These are phyloP conservation scores for Leucocoprinus sp. DNA, from an alignment of 768 basidiomycete genomes.

Conservation along the genomic window DNA sequence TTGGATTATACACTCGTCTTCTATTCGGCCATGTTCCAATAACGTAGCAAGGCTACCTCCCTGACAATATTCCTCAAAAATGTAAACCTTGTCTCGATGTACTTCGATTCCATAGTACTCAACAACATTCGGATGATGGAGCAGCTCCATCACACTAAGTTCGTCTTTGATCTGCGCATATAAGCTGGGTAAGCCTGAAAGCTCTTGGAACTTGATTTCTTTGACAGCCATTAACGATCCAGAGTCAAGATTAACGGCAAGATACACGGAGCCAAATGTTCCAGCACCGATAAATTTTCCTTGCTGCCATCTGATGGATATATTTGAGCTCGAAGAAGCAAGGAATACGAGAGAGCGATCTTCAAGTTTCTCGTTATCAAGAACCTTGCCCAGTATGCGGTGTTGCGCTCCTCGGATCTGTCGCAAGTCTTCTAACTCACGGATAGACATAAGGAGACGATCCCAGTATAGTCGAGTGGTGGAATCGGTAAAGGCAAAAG, in stretches of 20 bases:
- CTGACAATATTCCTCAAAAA: conserved; percentile 98
- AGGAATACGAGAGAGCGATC: conserved; percentile 91
- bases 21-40: conserved; percentile 89
- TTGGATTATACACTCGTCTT: conserved; percentile 93
- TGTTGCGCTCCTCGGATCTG: conserved; percentile 56
- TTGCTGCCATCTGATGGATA: conserved; percentile 97
- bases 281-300: conserved; percentile 98
- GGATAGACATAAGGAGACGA: conserved; percentile 48
- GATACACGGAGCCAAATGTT: conserved; percentile 98
- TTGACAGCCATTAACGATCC: conserved; percentile 98
- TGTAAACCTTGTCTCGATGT: conserved; percentile 96
- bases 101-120: conserved; percentile 99
- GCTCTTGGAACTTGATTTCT: conserved; percentile 95
- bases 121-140: conserved; percentile 95
- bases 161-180: conserved; percentile 94
- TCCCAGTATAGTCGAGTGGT: conserved; percentile 76
- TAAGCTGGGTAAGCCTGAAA: conserved; percentile 79
- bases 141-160: conserved; percentile 94
- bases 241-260: conserved; percentile 92
- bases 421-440: conserved; percentile 59
- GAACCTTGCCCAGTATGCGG: conserved; percentile 78
- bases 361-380: conserved; percentile 90
- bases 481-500: conserved; percentile 45
- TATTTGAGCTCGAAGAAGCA: conserved; percentile 92
- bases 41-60: conserved; percentile 87